phyloP scores from a whole-genome alignment of 2,329 filamentous ascomycete genomes.

The Diatrype stigma region DNA sequence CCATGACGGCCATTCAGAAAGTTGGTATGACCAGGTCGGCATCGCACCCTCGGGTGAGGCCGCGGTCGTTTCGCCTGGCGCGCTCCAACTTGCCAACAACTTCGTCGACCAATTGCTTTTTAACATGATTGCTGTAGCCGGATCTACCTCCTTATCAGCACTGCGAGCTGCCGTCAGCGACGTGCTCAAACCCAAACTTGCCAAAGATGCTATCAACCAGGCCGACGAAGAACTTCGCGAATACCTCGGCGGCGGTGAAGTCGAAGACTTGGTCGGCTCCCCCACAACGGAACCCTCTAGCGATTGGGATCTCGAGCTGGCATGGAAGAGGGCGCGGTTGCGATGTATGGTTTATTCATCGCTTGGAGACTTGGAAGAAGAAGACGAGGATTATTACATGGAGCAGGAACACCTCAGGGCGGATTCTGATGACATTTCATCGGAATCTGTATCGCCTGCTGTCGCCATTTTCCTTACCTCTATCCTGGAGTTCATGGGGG shows the following conservation, averaged over 20 bases:
- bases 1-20: slow-evolving; percentile 68
- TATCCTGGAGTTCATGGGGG: slow-evolving; percentile 88
- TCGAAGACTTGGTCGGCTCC: slow-evolving; percentile 64
- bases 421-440: slow-evolving; percentile 51
- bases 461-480: slow-evolving; percentile 95
- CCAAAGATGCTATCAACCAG: slow-evolving; percentile 75
- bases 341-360: slow-evolving; percentile 98
- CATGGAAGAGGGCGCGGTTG: slow-evolving; percentile 89
- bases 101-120: slow-evolving; percentile 94
- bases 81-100: slow-evolving; percentile 76
- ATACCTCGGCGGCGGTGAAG: slow-evolving; percentile 74
- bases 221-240: slow-evolving; percentile 85
- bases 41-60: slow-evolving; percentile 63
- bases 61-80: slow-evolving; percentile 67
- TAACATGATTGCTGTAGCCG: slow-evolving; percentile 77
- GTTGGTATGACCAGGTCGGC: slow-evolving; percentile 66
- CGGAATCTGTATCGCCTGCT: slow-evolving; percentile 76
- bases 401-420: slow-evolving; percentile 70
- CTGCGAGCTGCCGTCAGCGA: slow-evolving; percentile 81
- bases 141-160: slow-evolving; percentile 69
- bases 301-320: slow-evolving; percentile 84
- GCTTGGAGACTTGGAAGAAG: slow-evolving; percentile 93
- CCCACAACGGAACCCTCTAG: slow-evolving; percentile 46
- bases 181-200: slow-evolving; percentile 83
- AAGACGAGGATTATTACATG: slow-evolving; percentile 88